Evolutionary conservation across 495 filamentous ascomycete genomes (phyloP).

Genomic region (Trichoderma gamsii): DNA sequence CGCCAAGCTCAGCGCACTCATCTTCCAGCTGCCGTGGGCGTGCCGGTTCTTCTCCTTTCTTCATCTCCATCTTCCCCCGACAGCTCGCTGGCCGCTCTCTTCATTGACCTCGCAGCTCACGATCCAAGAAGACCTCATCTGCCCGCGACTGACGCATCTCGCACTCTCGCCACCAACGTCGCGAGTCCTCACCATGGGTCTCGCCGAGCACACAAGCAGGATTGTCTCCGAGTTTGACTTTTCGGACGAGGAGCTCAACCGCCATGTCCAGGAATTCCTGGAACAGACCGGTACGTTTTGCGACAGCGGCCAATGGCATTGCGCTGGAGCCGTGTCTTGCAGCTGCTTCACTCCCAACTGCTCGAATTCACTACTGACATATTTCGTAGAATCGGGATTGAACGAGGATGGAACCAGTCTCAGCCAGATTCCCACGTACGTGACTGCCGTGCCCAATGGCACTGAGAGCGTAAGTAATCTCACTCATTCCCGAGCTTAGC

Average conservation of each 20-base stretch:
- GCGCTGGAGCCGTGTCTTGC: neutral
- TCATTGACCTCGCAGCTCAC: conserved; percentile 38
- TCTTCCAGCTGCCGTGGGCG: conserved; percentile 9
- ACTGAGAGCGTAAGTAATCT: conserved; percentile 73
- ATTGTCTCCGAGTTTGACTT: conserved; percentile 86
- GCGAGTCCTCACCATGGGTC: conserved; percentile 45
- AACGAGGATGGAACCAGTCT: conserved; percentile 69
- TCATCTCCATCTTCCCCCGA: conserved; percentile 26
- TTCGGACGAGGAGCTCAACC: conserved; percentile 67
- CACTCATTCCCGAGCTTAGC: neutral
- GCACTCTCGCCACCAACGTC: conserved; percentile 41
- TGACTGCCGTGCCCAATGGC: conserved; percentile 92
- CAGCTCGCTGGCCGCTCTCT: conserved; percentile 28
- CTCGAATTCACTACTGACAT: conserved; percentile 7
- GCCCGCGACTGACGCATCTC: conserved; percentile 43
- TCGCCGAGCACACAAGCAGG: conserved; percentile 67
- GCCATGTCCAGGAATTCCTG: conserved; percentile 77
- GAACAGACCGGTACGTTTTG: conserved; percentile 64
- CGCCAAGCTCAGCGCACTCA: conserved; percentile 24
- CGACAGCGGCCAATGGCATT: neutral
- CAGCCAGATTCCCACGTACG: conserved; percentile 95
- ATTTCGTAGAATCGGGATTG: conserved; percentile 64
- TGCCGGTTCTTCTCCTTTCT: neutral
- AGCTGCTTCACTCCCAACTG: neutral
- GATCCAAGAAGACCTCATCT: conserved; percentile 30